Evolutionary conservation across 2,329 filamentous ascomycete species (phyloP).

Genomic region (Aureobasidium sp.): DNA sequence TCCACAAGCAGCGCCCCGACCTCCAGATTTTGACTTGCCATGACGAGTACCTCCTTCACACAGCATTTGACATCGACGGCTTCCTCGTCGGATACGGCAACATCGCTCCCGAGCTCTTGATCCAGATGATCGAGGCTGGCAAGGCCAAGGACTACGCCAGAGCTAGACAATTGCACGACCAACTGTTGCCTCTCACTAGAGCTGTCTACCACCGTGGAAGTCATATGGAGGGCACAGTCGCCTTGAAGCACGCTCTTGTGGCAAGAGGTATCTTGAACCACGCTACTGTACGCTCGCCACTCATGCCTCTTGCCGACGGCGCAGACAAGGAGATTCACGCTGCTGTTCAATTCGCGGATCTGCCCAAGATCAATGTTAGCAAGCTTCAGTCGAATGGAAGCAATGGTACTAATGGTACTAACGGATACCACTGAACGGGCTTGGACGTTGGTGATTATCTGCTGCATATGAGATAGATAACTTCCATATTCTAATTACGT

Average conservation of each 20-base stretch:
- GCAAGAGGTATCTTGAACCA: slow-evolving; percentile 45
- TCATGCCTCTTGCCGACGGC: slow-evolving; percentile 39
- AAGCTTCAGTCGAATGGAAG: neutral
- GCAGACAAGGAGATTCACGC: slow-evolving; percentile 40
- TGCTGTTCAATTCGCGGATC: slow-evolving; percentile 31
- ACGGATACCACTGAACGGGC: neutral
- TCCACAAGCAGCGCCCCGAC: slow-evolving; percentile 42
- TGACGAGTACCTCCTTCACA: slow-evolving; percentile 49
- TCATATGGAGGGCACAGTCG: slow-evolving; percentile 47
- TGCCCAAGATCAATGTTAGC: slow-evolving; percentile 29
- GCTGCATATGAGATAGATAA: too few species aligned
- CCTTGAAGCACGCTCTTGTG: slow-evolving; percentile 46
- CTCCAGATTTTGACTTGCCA: slow-evolving; percentile 47
- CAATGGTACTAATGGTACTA: neutral
- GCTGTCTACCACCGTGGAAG: slow-evolving; percentile 50
- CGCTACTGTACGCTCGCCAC: slow-evolving; percentile 44
- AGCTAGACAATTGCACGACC: slow-evolving; percentile 45
- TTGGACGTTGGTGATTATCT: too few species aligned
- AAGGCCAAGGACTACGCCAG: slow-evolving; percentile 44
- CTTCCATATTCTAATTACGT: too few species aligned
- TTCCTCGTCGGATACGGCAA: slow-evolving; percentile 51
- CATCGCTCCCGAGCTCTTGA: slow-evolving; percentile 45
- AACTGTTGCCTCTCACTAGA: slow-evolving; percentile 45
- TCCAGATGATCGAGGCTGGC: slow-evolving; percentile 46
- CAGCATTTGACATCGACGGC: slow-evolving; percentile 47